Conservation (phyloP, 371 early-diverging fungal genomes). For the Mucor irregularis region DNA sequence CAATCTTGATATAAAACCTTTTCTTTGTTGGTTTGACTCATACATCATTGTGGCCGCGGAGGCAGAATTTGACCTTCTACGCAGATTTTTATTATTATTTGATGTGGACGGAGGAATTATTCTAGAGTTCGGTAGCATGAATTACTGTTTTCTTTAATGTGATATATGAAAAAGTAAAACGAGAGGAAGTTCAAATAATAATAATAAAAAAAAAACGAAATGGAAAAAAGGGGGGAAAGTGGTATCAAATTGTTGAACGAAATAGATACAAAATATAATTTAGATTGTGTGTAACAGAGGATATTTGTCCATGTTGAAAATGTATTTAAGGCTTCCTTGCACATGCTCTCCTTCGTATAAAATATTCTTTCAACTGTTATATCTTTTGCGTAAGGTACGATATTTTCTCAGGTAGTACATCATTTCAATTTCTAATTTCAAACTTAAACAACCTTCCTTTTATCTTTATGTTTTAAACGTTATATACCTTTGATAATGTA, state of each 20-base stretch:
- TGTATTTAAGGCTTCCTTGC: slow-evolving; percentile 24
- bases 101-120: slow-evolving; percentile 16
- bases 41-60: no score
- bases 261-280: slow-evolving; percentile 1
- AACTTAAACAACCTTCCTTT: background rate
- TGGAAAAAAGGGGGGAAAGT: no score
- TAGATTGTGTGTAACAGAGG: slow-evolving; percentile 21
- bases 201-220: background rate
- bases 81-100: slow-evolving; percentile 6
- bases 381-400: slow-evolving; percentile 63
- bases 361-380: slow-evolving; percentile 41
- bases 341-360: slow-evolving; percentile 24
- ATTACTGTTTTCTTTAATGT: background rate
- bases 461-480: background rate
- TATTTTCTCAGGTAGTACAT: slow-evolving; percentile 77
- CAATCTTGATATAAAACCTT: slow-evolving; percentile 24
- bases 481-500: slow-evolving; percentile 60
- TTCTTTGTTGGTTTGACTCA: background rate
- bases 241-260: no score
- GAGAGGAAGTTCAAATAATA: background rate
- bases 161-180: slow-evolving; percentile 2
- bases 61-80: slow-evolving; percentile 24
- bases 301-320: slow-evolving; percentile 1
- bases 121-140: slow-evolving; percentile 31
- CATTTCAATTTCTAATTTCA: slow-evolving; percentile 62